Conservation (phyloP, 495 filamentous ascomycete species). For the Neurospora sp. region DNA sequence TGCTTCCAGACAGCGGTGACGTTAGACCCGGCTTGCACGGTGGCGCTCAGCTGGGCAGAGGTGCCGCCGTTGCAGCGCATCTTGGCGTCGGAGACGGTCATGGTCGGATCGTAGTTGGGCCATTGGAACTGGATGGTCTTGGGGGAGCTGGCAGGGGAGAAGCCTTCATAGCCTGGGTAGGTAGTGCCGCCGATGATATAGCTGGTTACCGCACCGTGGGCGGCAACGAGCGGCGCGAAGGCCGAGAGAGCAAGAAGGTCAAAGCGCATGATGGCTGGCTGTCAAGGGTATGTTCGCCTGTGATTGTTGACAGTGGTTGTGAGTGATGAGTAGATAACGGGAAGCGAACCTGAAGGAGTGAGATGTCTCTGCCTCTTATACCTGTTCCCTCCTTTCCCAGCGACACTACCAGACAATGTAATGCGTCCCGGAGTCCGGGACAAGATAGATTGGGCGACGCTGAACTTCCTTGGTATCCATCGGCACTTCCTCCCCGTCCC, state of each 20-base stretch:
- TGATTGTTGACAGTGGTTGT: background rate
- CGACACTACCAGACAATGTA: background rate
- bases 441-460: background rate
- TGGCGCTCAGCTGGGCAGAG: constrained; percentile 22
- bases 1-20: constrained; percentile 41
- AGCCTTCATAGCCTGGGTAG: constrained; percentile 40
- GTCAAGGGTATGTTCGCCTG: background rate
- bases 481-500: background rate
- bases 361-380: background rate
- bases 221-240: constrained; percentile 26
- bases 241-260: background rate
- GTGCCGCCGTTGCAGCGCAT: constrained; percentile 40
- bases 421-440: background rate
- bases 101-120: constrained; percentile 41
- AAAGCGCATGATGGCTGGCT: constrained; percentile 4
- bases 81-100: constrained; percentile 25
- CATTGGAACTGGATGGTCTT: constrained; percentile 43
- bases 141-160: constrained; percentile 29
- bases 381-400: background rate
- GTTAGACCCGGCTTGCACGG: constrained; percentile 33
- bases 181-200: constrained; percentile 39
- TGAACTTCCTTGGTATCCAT: background rate
- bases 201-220: constrained; percentile 44
- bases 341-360: background rate
- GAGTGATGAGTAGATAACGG: background rate